Evolutionary conservation across 305 asterid genomes (phyloP).

Genomic region (Solanum aculeatissimum): DNA sequence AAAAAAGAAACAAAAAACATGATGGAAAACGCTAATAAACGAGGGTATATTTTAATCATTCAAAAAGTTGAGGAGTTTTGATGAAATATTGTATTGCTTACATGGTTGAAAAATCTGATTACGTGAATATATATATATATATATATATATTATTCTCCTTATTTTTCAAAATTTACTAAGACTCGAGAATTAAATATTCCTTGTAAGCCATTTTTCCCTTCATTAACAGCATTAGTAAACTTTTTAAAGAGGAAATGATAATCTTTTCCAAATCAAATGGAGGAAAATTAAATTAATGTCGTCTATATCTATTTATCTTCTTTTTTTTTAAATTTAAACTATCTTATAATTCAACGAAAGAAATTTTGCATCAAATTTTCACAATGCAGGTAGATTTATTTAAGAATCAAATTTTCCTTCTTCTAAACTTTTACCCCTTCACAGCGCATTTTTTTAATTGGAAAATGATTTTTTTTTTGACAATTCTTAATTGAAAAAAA

Average conservation of each 20-base stretch:
- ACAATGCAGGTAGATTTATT: neutral
- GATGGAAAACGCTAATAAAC: neutral
- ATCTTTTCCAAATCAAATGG: neutral
- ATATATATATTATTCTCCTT: no score
- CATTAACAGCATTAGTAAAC: no score
- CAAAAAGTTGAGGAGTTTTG: neutral
- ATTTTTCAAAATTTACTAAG: no score
- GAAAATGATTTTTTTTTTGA: no score
- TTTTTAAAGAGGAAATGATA: no score
- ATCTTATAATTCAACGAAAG: neutral
- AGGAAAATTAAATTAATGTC: neutral
- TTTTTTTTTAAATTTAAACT: neutral
- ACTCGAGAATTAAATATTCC: no score
- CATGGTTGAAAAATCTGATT: no score
- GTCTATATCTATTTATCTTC: neutral
- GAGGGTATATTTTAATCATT: neutral
- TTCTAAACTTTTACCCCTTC: neutral
- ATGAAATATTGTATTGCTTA: neutral
- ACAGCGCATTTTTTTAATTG: no score
- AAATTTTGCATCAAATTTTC: neutral
- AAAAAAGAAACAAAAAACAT: no score
- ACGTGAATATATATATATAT: no score
- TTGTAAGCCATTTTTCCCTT: no score
- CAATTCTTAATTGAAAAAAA: no score
- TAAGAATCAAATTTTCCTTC: neutral